A percentile compares a stretch with the other conserved stretches of the same genome.
Evolutionary conservation across 2,329 filamentous ascomycete genomes (phyloP).

Genomic region (Cladosporium cucumerinum): DNA sequence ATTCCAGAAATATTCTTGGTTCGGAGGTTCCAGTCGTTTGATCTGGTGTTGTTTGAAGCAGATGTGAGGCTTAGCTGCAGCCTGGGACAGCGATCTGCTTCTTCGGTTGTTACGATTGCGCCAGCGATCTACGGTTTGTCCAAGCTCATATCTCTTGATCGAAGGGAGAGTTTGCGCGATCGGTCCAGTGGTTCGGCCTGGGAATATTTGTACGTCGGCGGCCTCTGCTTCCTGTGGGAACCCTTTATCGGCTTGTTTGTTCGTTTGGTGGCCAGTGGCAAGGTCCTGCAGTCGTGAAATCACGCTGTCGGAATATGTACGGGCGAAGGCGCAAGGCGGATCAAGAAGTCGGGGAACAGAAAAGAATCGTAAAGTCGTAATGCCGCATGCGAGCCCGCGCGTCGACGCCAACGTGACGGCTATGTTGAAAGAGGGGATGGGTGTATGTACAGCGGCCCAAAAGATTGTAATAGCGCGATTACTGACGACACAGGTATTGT

Average conservation of each 20-base stretch:
- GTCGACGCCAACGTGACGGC: slow-evolving; percentile 5
- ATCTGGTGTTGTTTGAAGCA: neutral
- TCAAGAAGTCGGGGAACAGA: neutral
- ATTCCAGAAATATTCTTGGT: neutral
- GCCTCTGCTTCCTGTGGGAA: neutral
- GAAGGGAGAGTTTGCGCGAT: neutral
- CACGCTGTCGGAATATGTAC: slow-evolving; percentile 8
- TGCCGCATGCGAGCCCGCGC: slow-evolving; percentile 5
- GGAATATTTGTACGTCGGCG: neutral
- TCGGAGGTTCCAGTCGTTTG: slow-evolving; percentile 1
- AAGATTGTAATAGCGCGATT: neutral
- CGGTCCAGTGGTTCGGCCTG: neutral
- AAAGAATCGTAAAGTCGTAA: slow-evolving; percentile 14
- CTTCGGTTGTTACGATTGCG: neutral
- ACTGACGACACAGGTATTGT: neutral
- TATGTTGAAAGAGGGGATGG: neutral
- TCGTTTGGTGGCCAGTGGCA: neutral
- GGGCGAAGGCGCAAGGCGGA: neutral
- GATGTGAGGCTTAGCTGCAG: neutral
- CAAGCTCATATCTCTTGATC: slow-evolving; percentile 11
- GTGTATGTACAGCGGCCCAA: neutral
- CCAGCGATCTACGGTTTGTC: slow-evolving; percentile 5
- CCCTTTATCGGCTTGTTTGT: neutral
- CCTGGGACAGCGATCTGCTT: neutral
- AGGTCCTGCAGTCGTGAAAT: neutral